Conservation (phyloP, 345 rosid species). For the Brassica nigra region DNA sequence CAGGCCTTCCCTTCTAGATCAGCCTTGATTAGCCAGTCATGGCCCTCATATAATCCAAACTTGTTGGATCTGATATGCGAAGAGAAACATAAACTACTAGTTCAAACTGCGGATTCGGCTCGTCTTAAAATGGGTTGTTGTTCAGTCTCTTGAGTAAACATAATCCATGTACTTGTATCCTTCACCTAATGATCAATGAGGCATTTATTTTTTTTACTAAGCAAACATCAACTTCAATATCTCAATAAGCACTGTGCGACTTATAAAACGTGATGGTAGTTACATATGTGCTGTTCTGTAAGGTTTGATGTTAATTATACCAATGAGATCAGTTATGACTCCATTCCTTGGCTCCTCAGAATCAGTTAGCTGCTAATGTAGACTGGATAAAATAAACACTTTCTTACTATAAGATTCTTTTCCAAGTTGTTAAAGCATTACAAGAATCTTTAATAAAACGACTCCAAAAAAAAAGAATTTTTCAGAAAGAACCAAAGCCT, state of each 20-base stretch:
- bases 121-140: not conserved
- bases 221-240: not conserved
- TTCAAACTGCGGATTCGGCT: not conserved
- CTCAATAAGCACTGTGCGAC: not conserved
- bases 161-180: not conserved
- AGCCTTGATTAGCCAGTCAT: not conserved
- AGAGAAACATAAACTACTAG: not conserved
- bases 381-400: not conserved
- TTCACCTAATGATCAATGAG: not conserved
- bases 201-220: not conserved
- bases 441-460: conserved; percentile 24
- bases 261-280: not conserved
- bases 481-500: conserved; percentile 2
- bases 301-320: not conserved
- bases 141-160: not conserved
- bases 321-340: not conserved
- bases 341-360: not conserved
- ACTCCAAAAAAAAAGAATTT: conserved; percentile 6
- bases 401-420: conserved; percentile 11
- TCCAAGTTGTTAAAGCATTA: conserved; percentile 10
- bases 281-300: not conserved
- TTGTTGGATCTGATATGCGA: not conserved
- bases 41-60: not conserved
- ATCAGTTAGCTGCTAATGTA: not conserved
- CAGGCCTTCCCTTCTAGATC: not conserved